Evolutionary conservation across 2,329 filamentous ascomycete genomes (phyloP).

Genomic region (Penicillium sp.): DNA sequence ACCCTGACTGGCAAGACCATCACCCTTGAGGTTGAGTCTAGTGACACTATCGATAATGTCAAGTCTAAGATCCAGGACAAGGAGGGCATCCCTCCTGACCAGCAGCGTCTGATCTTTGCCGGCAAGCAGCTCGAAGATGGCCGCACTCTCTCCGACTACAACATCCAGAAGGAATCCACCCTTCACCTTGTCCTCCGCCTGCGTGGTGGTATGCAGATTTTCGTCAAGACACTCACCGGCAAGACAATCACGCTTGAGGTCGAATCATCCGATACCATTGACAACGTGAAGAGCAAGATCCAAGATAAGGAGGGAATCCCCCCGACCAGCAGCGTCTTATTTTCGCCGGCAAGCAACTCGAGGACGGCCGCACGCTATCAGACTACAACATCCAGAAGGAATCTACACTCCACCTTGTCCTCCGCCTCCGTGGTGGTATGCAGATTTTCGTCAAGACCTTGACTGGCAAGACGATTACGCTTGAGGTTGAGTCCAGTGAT

Average conservation of each 20-base stretch:
- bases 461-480: slow-evolving; percentile 66
- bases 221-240: slow-evolving; percentile 59
- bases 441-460: slow-evolving; percentile 81
- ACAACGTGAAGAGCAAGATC: slow-evolving; percentile 93
- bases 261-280: slow-evolving; percentile 82
- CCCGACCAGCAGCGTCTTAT: slow-evolving; percentile 88
- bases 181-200: slow-evolving; percentile 82
- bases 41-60: slow-evolving; percentile 91
- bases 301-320: slow-evolving; percentile 78
- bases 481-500: slow-evolving; percentile 63
- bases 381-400: slow-evolving; percentile 99
- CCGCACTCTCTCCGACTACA: slow-evolving; percentile 84
- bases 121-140: slow-evolving; percentile 96
- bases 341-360: slow-evolving; percentile 88
- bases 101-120: slow-evolving; percentile 93
- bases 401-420: slow-evolving; percentile 72
- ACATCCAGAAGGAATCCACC: slow-evolving; percentile 90
- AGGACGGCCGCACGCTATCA: slow-evolving; percentile 82
- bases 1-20: slow-evolving; percentile 60
- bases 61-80: slow-evolving; percentile 98
- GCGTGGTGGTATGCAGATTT: slow-evolving; percentile 67
- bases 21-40: slow-evolving; percentile 62
- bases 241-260: slow-evolving; percentile 95
- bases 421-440: slow-evolving; percentile 77
- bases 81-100: slow-evolving; percentile 92